Conservation (phyloP, 306 rosid genomes). For the Begonia masoniana region DNA sequence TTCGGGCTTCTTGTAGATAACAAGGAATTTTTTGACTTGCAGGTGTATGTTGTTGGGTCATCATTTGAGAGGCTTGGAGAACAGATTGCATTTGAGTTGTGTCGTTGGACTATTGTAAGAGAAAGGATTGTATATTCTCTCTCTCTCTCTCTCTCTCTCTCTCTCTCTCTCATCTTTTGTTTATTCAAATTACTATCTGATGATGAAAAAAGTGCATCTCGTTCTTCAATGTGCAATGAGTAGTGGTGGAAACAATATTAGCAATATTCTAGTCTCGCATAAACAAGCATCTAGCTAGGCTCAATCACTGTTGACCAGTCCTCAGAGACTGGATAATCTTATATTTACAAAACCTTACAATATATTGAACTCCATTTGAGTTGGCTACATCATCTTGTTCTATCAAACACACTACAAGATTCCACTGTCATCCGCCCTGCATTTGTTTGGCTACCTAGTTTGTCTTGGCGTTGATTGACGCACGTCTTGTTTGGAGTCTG, state of each 20-base stretch:
- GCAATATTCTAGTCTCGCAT: no score
- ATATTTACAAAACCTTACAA: no score
- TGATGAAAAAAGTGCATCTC: background rate
- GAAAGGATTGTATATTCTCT: background rate
- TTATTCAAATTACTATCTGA: background rate
- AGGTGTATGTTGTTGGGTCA: slow-evolving; percentile 99
- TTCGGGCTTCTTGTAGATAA: slow-evolving; percentile 1
- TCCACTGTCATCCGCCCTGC: background rate
- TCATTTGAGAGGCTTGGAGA: slow-evolving; percentile 95
- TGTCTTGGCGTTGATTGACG: background rate
- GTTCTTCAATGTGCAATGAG: no score
- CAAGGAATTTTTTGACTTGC: slow-evolving; percentile 10
- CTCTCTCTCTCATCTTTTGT: background rate
- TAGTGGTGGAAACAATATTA: no score
- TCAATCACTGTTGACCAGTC: background rate
- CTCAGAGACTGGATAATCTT: no score
- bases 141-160: background rate
- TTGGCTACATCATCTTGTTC: background rate
- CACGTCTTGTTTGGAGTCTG: slow-evolving; percentile 7
- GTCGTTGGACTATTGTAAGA: slow-evolving; percentile 73
- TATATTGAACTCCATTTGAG: background rate
- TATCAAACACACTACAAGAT: background rate
- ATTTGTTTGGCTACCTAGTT: background rate
- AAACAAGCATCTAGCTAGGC: background rate
- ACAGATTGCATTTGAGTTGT: slow-evolving; percentile 81